Evolutionary conservation across 495 filamentous ascomycete species (phyloP).

Genomic region (Podospora australis): DNA sequence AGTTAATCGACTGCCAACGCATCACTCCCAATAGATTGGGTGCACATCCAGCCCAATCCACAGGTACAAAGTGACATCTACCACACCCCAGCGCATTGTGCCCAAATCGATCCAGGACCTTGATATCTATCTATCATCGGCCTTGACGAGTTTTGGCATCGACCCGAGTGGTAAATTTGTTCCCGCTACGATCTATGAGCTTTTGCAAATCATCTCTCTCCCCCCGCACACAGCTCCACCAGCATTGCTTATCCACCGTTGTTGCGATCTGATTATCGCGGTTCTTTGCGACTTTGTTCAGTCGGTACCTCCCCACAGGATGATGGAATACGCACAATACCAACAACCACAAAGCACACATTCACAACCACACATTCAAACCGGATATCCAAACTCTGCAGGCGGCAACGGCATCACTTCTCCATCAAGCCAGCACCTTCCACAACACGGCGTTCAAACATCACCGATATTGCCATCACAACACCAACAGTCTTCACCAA

Average conservation of each 20-base stretch:
- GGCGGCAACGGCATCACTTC: conserved; percentile 56
- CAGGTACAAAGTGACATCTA: conserved; percentile 41
- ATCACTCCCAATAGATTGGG: conserved; percentile 53
- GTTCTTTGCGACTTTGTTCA: conserved; percentile 16
- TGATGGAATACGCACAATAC: conserved; percentile 69
- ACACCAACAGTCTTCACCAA: conserved; percentile 47
- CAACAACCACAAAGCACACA: conserved; percentile 54
- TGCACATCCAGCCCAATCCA: conserved; percentile 46
- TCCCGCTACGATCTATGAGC: conserved; percentile 3
- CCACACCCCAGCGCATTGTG: conserved; percentile 36
- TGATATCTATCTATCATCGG: conserved; percentile 24
- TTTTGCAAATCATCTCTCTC: conserved; percentile 16
- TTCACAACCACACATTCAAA: conserved; percentile 34
- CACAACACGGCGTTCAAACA: conserved; percentile 50
- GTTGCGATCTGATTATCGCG: conserved; percentile 8
- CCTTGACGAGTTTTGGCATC: conserved; percentile 12
- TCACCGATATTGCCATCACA: conserved; percentile 60
- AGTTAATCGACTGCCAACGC: conserved; percentile 51
- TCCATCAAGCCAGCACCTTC: no score
- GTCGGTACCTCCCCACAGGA: conserved; percentile 30
- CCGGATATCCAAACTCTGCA: conserved; percentile 47
- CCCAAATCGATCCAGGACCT: conserved; percentile 27
- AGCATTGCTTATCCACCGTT: conserved; percentile 2
- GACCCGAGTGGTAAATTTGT: conserved; percentile 16
- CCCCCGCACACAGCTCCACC: conserved; percentile 8